These are phyloP conservation scores for Penicillium sp. DNA, from an alignment of 2,329 filamentous ascomycete genomes.

Conservation along the genomic window DNA sequence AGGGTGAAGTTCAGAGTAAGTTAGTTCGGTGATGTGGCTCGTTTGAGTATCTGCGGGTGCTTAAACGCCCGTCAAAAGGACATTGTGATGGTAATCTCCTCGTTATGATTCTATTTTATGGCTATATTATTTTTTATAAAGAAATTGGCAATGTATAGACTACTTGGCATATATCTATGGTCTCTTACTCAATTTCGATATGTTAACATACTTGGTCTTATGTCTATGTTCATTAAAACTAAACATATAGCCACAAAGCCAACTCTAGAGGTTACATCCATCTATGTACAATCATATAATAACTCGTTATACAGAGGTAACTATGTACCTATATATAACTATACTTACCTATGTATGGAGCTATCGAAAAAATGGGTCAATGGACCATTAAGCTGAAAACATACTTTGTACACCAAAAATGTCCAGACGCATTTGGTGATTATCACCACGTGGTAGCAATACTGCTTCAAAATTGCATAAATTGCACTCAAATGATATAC, in stretches of 20 bases:
- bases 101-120: not conserved
- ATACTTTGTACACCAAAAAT: not conserved
- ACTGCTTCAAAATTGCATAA: slow-evolving; percentile 35
- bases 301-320: not conserved
- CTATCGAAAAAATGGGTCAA: not conserved
- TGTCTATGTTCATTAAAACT: not conserved
- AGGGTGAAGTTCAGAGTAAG: not conserved
- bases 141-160: not conserved
- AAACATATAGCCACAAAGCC: not conserved
- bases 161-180: not conserved
- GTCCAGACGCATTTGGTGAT: not conserved
- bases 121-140: not conserved
- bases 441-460: slow-evolving; percentile 2
- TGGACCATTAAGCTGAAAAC: not conserved
- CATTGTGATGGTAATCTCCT: not conserved
- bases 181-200: not conserved
- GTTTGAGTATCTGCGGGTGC: slow-evolving; percentile 3
- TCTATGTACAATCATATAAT: not conserved
- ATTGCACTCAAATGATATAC: slow-evolving; percentile 43
- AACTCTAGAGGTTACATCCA: not conserved
- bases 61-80: slow-evolving; percentile 2
- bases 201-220: not conserved
- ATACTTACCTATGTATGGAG: not conserved
- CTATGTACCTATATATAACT: not conserved
- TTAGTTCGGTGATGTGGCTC: slow-evolving; percentile 7